Conservation (phyloP, 345 rosid genomes). For the Toxicodendron radicans region DNA sequence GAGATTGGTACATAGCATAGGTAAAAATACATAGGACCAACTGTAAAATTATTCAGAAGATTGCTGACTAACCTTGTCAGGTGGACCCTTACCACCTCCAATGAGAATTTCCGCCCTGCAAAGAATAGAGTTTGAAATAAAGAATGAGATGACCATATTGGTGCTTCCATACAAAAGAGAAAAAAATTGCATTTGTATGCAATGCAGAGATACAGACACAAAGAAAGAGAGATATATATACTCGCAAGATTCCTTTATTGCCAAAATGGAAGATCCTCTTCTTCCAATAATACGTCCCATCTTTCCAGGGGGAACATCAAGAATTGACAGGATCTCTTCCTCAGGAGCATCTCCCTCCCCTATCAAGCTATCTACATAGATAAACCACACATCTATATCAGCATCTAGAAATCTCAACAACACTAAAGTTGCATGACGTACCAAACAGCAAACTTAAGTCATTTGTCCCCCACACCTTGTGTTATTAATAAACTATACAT, state of each 20-base stretch:
- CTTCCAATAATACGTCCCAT: conserved; percentile 93
- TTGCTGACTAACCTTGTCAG: conserved; percentile 69
- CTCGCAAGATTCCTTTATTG: conserved; percentile 89
- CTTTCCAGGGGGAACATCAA: conserved; percentile 82
- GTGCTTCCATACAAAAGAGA: background rate
- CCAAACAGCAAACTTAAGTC: background rate
- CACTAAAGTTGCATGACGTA: background rate
- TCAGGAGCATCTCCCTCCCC: conserved; percentile 49
- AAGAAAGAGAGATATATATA: conserved; percentile 28
- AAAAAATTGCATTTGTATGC: no score
- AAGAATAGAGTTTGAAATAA: conserved; percentile 12
- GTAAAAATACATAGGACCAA: no score
- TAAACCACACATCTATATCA: conserved; percentile 7
- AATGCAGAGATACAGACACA: background rate
- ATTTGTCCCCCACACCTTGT: no score
- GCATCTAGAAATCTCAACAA: conserved; percentile 10
- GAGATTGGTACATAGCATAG: background rate
- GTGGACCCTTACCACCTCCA: conserved; percentile 90
- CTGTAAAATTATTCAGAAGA: background rate
- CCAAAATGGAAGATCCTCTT: conserved; percentile 75
- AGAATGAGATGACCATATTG: conserved; percentile 10
- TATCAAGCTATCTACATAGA: conserved; percentile 47
- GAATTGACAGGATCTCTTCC: conserved; percentile 80
- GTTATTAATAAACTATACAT: no score
- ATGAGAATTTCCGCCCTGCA: conserved; percentile 82